Evolutionary conservation across 1,284 basidiomycete genomes (phyloP).

Genomic region (Omphalotus olearius): DNA sequence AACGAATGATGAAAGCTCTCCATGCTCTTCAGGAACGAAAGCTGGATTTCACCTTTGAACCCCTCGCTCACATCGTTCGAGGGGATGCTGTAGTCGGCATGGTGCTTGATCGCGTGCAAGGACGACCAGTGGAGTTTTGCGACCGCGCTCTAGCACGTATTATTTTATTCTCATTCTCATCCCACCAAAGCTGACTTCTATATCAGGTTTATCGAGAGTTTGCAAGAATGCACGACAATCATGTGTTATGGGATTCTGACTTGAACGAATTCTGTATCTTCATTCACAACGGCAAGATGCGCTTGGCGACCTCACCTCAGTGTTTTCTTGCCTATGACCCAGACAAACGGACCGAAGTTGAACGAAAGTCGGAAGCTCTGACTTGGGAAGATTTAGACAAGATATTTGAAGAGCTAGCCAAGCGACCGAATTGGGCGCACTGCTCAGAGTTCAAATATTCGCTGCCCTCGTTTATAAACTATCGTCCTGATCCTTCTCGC

Average conservation of each 20-base stretch:
- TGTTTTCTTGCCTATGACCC: neutral
- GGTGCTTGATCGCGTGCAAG: conserved; percentile 38
- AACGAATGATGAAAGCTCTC: conserved; percentile 31
- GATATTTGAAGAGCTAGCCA: neutral
- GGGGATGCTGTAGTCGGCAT: conserved; percentile 36
- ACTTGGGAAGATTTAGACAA: neutral
- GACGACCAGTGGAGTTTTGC: conserved; percentile 29
- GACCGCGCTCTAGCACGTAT: conserved; percentile 30
- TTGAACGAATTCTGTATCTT: neutral
- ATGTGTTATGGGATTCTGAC: neutral
- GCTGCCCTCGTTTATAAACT: no score
- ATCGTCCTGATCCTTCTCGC: no score
- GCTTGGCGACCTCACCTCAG: neutral
- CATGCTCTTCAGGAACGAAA: conserved; percentile 27
- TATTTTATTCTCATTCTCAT: neutral
- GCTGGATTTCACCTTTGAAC: conserved; percentile 36
- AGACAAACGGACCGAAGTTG: neutral
- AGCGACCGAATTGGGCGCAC: no score
- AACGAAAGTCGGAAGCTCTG: neutral
- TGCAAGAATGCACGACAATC: conserved; percentile 3
- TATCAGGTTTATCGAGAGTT: conserved; percentile 6
- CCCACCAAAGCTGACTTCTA: neutral
- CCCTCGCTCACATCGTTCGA: conserved; percentile 41
- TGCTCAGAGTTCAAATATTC: no score
- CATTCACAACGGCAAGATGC: conserved; percentile 11